A percentile compares a stretch with the other conserved stretches of the same genome.
These are phyloP conservation scores for Sonneratia alba DNA, from an alignment of 345 rosid species.

Conservation along the genomic window DNA sequence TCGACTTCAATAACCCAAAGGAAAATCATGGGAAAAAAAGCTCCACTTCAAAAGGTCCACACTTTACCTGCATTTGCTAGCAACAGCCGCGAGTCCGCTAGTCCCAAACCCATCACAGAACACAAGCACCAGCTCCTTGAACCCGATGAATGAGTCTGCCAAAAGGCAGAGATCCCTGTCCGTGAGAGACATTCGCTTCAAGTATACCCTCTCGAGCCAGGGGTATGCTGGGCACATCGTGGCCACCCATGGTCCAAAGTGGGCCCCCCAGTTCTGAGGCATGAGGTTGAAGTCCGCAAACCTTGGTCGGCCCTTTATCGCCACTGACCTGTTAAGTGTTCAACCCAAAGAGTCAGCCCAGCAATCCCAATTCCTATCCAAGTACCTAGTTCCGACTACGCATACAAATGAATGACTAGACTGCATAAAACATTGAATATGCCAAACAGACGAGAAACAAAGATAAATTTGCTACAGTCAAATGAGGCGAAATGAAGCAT, in stretches of 20 bases:
- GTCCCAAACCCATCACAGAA: conserved; percentile 94
- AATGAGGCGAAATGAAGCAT: too few species aligned
- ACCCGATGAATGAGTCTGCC: conserved; percentile 45
- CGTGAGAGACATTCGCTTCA: conserved; percentile 81
- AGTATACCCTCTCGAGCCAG: conserved; percentile 58
- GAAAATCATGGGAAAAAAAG: neutral
- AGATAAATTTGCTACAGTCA: too few species aligned
- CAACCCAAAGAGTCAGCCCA: neutral
- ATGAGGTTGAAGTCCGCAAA: conserved; percentile 90
- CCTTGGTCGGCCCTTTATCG: conserved; percentile 79
- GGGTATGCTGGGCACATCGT: conserved; percentile 51
- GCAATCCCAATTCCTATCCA: neutral
- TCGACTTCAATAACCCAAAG: neutral
- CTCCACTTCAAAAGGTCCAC: neutral
- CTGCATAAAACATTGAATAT: too few species aligned
- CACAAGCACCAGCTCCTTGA: conserved; percentile 59
- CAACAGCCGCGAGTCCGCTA: conserved; percentile 57
- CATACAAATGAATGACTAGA: too few species aligned
- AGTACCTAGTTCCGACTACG: too few species aligned
- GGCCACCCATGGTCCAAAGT: conserved; percentile 57
- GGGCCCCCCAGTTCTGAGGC: conserved; percentile 81
- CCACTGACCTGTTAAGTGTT: conserved; percentile 21
- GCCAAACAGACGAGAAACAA: too few species aligned
- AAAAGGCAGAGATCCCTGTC: conserved; percentile 58
- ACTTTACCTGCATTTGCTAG: conserved; percentile 67